Conservation (phyloP, 208 protist genomes). For the Wallacemonas sp. region DNA sequence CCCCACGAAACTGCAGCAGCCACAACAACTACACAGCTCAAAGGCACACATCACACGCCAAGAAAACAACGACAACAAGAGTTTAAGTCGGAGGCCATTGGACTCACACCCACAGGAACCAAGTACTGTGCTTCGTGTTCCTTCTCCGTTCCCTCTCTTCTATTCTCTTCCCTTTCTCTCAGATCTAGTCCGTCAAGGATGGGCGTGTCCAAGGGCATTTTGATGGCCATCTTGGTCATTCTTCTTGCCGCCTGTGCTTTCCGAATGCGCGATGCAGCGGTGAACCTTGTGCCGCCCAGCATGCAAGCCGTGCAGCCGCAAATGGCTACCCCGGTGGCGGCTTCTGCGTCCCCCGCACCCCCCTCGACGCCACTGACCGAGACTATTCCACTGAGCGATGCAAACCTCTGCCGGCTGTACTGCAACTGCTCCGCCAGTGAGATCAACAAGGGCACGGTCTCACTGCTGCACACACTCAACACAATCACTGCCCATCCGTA, state of each 20-base stretch:
- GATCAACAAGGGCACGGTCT: slow-evolving; percentile 39
- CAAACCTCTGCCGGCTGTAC: slow-evolving; percentile 19
- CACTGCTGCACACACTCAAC: slow-evolving; percentile 60
- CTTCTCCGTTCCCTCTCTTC: not conserved
- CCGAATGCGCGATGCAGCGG: not conserved
- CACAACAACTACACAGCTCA: too few species aligned
- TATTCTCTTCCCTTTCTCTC: not conserved
- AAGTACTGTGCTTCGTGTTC: not conserved
- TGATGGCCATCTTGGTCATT: not conserved
- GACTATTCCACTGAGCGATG: not conserved
- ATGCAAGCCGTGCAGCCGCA: not conserved
- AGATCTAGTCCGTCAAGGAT: too few species aligned
- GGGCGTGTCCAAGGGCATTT: not conserved
- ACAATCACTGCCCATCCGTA: slow-evolving; percentile 64
- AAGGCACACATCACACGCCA: too few species aligned
- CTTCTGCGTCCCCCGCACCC: not conserved
- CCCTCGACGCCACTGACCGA: not conserved
- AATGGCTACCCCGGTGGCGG: not conserved
- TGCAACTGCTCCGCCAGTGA: slow-evolving; percentile 59
- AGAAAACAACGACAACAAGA: too few species aligned
- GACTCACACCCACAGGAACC: too few species aligned
- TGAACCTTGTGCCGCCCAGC: not conserved
- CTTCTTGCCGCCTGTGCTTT: not conserved
- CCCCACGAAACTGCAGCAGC: too few species aligned
- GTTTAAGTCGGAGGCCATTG: too few species aligned